Percentiles rank a stretch among this genome's conserved stretches.
phyloP scores from a whole-genome alignment of 2,329 filamentous ascomycete genomes.

The Podosphaera fusca region DNA sequence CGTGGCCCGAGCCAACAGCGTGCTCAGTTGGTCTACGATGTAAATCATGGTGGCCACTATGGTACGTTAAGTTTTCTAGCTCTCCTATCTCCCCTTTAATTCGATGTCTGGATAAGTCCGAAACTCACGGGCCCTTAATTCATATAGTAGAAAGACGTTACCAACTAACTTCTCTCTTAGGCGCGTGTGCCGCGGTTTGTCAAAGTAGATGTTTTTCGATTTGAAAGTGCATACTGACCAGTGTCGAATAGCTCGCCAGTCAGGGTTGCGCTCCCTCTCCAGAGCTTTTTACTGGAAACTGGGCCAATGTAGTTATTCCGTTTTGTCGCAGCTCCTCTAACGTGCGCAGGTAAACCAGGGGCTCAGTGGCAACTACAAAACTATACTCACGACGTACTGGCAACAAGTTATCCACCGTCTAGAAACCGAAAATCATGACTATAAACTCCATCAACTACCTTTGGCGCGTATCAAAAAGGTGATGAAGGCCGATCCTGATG shows the following conservation, averaged over 20 bases:
- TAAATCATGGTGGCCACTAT: slow-evolving; percentile 53
- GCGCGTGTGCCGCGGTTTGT: slow-evolving; percentile 45
- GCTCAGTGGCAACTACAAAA: slow-evolving; percentile 74
- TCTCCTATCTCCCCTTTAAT: not conserved
- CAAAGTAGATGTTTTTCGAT: not conserved
- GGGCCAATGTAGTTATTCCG: slow-evolving; percentile 56
- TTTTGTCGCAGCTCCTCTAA: slow-evolving; percentile 1
- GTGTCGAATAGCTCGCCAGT: slow-evolving; percentile 43
- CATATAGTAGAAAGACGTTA: slow-evolving; percentile 1
- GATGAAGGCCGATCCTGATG: slow-evolving; percentile 97
- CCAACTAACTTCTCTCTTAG: slow-evolving; percentile 20
- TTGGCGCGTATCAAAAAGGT: slow-evolving; percentile 99
- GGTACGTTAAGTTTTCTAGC: slow-evolving; percentile 25
- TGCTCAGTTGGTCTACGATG: slow-evolving; percentile 46
- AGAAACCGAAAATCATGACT: slow-evolving; percentile 87
- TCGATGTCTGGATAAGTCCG: not conserved
- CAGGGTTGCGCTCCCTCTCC: slow-evolving; percentile 72
- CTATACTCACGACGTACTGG: slow-evolving; percentile 97
- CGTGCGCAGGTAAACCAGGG: slow-evolving; percentile 67
- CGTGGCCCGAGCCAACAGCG: slow-evolving; percentile 29
- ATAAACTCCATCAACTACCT: slow-evolving; percentile 92
- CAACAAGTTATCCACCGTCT: slow-evolving; percentile 93
- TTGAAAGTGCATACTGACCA: slow-evolving; percentile 8
- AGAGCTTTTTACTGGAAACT: slow-evolving; percentile 80
- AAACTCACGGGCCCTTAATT: not conserved